Evolutionary conservation across 2,329 filamentous ascomycete species (phyloP).

Genomic region (Penicillium rolfsii): DNA sequence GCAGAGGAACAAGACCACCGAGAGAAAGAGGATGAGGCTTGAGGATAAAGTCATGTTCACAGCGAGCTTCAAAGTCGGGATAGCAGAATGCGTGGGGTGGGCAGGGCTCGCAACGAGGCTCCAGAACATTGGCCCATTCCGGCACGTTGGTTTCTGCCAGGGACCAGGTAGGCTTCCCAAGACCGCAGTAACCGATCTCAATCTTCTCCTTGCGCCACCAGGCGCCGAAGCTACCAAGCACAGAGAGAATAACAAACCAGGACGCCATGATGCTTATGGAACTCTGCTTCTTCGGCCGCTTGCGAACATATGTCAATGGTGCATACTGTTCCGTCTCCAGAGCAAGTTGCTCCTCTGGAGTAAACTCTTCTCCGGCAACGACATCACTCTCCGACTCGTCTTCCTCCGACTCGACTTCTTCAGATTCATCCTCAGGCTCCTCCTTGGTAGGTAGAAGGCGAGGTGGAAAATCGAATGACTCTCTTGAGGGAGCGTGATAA

Average conservation of each 20-base stretch:
- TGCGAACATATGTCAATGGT: conserved; percentile 25
- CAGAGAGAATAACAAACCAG: conserved; percentile 69
- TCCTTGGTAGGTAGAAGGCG: conserved; percentile 39
- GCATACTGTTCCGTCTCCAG: conserved; percentile 67
- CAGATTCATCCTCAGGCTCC: conserved; percentile 45
- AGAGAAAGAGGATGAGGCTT: conserved; percentile 82
- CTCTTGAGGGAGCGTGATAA: conserved; percentile 58
- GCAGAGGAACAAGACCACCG: conserved; percentile 77
- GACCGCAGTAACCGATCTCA: conserved; percentile 91
- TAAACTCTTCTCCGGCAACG: conserved; percentile 82
- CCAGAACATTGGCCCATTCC: conserved; percentile 68
- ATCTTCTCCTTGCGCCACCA: conserved; percentile 96
- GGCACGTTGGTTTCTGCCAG: conserved; percentile 69
- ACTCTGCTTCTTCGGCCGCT: conserved; percentile 42
- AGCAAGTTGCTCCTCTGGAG: conserved; percentile 83
- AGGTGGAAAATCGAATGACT: conserved; percentile 62
- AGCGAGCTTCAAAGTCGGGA: conserved; percentile 72
- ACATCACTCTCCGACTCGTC: conserved; percentile 62
- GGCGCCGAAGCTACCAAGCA: conserved; percentile 71
- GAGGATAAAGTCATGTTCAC: conserved; percentile 84
- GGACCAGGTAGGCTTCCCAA: conserved; percentile 67
- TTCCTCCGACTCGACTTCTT: conserved; percentile 40
- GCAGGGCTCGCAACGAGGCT: conserved; percentile 87
- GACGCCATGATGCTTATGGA: conserved; percentile 64
- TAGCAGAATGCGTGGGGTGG: conserved; percentile 90